Evolutionary conservation across 371 early-diverging fungal species (phyloP).

Genomic region (Mucor saturninus): DNA sequence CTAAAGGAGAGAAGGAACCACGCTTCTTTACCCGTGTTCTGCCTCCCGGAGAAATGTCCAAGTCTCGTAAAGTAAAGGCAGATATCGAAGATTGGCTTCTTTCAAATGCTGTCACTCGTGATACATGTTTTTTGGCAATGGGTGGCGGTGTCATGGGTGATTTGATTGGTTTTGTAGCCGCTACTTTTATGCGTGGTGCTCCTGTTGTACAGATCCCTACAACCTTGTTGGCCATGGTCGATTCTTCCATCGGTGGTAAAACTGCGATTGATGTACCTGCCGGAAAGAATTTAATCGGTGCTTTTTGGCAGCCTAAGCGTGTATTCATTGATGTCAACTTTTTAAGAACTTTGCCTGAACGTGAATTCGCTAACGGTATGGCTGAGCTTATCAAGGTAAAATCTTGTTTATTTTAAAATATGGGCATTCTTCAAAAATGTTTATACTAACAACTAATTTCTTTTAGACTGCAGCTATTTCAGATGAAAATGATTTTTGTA

Average conservation of each 20-base stretch:
- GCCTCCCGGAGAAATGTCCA: slow-evolving; percentile 91
- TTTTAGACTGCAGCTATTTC: slow-evolving; percentile 90
- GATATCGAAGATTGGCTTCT: slow-evolving; percentile 94
- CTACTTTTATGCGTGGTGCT: slow-evolving; percentile 98
- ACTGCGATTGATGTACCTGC: slow-evolving; percentile 95
- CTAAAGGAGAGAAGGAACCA: slow-evolving; percentile 40
- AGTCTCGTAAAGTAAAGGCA: slow-evolving; percentile 88
- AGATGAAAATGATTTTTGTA: slow-evolving; percentile 83
- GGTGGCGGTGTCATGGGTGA: slow-evolving; percentile 99
- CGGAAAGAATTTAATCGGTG: slow-evolving; percentile 96
- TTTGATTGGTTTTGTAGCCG: slow-evolving; percentile 93
- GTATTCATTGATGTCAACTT: slow-evolving; percentile 91
- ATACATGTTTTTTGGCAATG: slow-evolving; percentile 91
- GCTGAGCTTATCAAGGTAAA: slow-evolving; percentile 93
- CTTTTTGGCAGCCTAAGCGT: slow-evolving; percentile 96
- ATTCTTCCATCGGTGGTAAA: slow-evolving; percentile 97
- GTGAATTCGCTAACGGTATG: slow-evolving; percentile 97
- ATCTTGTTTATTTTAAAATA: not conserved
- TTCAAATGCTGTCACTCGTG: slow-evolving; percentile 85
- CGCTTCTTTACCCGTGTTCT: slow-evolving; percentile 81
- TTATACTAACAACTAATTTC: not conserved
- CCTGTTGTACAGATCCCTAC: slow-evolving; percentile 94
- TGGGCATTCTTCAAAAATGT: not conserved
- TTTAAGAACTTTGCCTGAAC: slow-evolving; percentile 86
- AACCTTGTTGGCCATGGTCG: slow-evolving; percentile 97